Evolutionary conservation across 371 early-diverging fungal species (phyloP).

Genomic region (Encephalitozoon intestinalis): DNA sequence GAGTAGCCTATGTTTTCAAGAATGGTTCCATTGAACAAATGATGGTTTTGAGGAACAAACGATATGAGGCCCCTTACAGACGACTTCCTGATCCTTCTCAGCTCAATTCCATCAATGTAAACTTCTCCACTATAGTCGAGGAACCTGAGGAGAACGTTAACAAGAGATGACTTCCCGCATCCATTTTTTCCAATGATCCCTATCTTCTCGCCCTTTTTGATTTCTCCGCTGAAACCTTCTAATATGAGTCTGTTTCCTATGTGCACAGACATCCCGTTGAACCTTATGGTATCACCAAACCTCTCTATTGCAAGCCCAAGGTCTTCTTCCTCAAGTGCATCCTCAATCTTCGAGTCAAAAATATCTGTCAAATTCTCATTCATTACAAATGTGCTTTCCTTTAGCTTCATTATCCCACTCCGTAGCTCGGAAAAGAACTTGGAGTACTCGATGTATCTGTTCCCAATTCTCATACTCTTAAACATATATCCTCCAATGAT

Average conservation of each 20-base stretch:
- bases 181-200: conserved; percentile 63
- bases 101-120: conserved; percentile 30
- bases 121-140: conserved; percentile 39
- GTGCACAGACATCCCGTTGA: neutral
- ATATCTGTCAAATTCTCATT: conserved; percentile 20
- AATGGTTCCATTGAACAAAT: conserved; percentile 45
- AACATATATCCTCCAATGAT: neutral
- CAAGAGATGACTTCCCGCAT: conserved; percentile 64
- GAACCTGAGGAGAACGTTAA: conserved; percentile 63
- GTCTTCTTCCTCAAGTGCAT: neutral
- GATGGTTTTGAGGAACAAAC: conserved; percentile 53
- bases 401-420: neutral
- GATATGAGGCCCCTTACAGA: conserved; percentile 25
- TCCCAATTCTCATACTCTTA: neutral
- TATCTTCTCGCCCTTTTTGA: conserved; percentile 62
- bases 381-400: neutral
- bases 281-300: neutral
- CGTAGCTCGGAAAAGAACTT: conserved; percentile 14
- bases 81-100: conserved; percentile 23
- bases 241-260: neutral
- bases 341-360: conserved; percentile 17
- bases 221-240: conserved; percentile 24
- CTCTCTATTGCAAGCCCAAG: neutral
- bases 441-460: neutral
- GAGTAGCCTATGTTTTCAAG: conserved; percentile 49